A percentile compares a stretch with the other conserved stretches of the same genome.
These are phyloP conservation scores for Boletus huronensis DNA, from an alignment of 768 basidiomycete genomes.

Conservation along the genomic window DNA sequence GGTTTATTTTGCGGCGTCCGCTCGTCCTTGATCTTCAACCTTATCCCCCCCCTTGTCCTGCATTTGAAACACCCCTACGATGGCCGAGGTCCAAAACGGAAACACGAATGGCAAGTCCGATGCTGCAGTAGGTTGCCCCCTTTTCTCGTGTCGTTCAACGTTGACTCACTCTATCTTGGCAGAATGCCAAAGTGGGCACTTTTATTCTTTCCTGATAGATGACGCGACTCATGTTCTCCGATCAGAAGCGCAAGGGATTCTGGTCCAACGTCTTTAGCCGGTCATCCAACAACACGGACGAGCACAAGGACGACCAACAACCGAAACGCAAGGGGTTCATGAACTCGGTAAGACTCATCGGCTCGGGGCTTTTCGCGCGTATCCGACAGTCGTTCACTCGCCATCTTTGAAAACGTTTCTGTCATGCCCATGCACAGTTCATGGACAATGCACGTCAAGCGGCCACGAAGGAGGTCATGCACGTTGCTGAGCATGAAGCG, in stretches of 20 bases:
- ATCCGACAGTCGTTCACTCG: no score
- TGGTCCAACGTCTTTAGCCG: conserved; percentile 6
- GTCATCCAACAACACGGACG: not conserved
- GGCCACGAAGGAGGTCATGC: conserved; percentile 1
- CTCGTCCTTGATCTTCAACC: not conserved
- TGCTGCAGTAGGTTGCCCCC: not conserved
- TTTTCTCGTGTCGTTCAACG: not conserved
- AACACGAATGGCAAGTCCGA: not conserved
- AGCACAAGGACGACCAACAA: not conserved
- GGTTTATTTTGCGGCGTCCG: not conserved
- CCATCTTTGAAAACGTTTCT: not conserved
- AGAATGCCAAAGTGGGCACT: conserved; percentile 9
- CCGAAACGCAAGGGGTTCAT: conserved; percentile 4
- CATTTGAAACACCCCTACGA: not conserved
- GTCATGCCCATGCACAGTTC: not conserved
- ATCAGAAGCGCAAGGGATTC: conserved; percentile 19
- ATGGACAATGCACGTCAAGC: not conserved
- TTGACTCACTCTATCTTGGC: not conserved
- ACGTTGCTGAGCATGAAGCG: conserved; percentile 12
- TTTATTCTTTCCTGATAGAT: not conserved
- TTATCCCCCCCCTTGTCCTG: not conserved
- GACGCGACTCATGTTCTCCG: not conserved
- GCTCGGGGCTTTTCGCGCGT: no score
- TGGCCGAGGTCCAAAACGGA: conserved; percentile 1
- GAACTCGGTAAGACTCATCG: conserved; percentile 12